Evolutionary conservation across 352 stramenopile species (phyloP).

Genomic region (Elongisporangium senticosum): DNA sequence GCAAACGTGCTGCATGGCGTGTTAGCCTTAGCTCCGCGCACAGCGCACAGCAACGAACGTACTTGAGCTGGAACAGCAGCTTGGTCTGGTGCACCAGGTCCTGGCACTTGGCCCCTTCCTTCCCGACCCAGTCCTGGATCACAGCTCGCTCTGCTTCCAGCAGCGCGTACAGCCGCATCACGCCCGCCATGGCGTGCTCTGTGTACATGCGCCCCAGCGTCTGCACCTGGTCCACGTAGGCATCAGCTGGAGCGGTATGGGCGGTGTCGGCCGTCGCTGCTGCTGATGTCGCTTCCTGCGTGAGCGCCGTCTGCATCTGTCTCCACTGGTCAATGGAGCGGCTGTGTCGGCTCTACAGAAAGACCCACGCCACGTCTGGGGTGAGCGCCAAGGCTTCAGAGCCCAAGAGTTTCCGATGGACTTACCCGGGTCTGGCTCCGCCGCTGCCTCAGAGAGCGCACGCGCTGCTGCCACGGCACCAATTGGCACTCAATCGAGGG

Average conservation of each 20-base stretch:
- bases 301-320: no score
- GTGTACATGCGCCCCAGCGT: slow-evolving; percentile 22
- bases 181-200: slow-evolving; percentile 20
- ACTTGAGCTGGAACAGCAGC: slow-evolving; percentile 45
- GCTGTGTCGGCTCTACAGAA: no score
- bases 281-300: no score
- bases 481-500: slow-evolving; percentile 9
- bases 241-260: neutral
- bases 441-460: no score
- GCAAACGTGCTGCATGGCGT: slow-evolving; percentile 40
- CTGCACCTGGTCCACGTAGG: slow-evolving; percentile 20
- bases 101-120: slow-evolving; percentile 19
- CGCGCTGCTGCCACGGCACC: slow-evolving; percentile 7
- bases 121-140: slow-evolving; percentile 26
- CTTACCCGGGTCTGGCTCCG: no score
- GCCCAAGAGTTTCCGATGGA: no score
- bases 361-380: no score
- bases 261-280: neutral
- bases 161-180: slow-evolving; percentile 39
- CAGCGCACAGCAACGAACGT: slow-evolving; percentile 5
- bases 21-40: neutral
- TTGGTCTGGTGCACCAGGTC: slow-evolving; percentile 29
- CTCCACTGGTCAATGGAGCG: no score
- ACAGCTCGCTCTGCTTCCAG: slow-evolving; percentile 40
- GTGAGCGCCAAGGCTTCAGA: no score